Evolutionary conservation across 176 grass and related monocot species (phyloP), one percentile per base, ranked within the genome.

Genomic region (Eremochloa ophiuroides): DNA sequence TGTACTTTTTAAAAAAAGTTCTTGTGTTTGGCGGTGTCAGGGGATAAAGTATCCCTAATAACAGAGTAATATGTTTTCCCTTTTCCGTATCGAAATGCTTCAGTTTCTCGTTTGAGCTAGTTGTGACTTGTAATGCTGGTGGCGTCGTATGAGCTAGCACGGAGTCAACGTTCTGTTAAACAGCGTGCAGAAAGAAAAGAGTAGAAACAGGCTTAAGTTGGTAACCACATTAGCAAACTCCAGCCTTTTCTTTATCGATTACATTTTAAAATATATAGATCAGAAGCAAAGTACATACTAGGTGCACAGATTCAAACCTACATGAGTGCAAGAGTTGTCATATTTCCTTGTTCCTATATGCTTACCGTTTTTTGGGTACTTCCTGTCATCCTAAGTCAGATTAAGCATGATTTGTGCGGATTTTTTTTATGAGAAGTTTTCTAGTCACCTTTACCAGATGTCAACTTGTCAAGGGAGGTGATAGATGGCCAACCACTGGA

Each of bases 401-500:
- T 44, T 69, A 42, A 50, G 31, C 15, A 72, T 56, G 17, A 65
- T 46, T 35, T 13, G 4, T 13, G 16, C 44, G 58, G 38, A 41
- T 1, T 28, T 74, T 60, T n/a, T 39, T 79, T 47, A n/a, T 73
- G 59, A 5, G 9, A 84, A 84, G 30, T 10, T 67, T 22, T 58
- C 10, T 34, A 30, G 69, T 79, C 71, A 70, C 8, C 71, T 16
- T 61, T 38, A 62, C 11, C 76, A 1, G 46, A 48, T 75, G 76
- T 89, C 28, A 79, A 66, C n/a, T 66, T 72, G 74, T 88, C 41
- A 85, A 53, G 69, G 20, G 80, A 80, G 31, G 41, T 17, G 87
- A n/a, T 89, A 64, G 82, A 13, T 89, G 71, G 11, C 26, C 64
- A 85, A 85, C 82, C 82, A 70, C 42, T 51, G n/a, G 67, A 46